A percentile compares a stretch with the other conserved stretches of the same genome.
Conservation (phyloP, 163 green algal species). For the Coccomyxa subellipsoidea region DNA sequence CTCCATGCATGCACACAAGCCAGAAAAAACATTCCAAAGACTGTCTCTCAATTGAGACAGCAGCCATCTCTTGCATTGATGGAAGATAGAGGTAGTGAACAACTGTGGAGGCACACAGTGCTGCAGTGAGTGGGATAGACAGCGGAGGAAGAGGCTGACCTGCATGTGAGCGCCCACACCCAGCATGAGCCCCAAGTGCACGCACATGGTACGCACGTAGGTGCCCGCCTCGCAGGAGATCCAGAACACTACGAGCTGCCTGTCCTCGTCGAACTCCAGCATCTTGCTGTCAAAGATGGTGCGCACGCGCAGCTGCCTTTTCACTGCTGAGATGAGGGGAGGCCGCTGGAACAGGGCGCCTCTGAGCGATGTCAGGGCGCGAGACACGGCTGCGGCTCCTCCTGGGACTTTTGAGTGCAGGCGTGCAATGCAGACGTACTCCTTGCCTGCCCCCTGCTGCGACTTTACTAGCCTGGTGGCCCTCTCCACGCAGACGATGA, state of each 20-base stretch:
- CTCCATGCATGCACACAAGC: no score
- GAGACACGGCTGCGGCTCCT: slow-evolving; percentile 63
- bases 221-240: slow-evolving; percentile 95
- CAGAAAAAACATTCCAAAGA: no score
- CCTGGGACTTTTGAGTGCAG: slow-evolving; percentile 73
- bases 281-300: slow-evolving; percentile 97
- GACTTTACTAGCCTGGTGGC: slow-evolving; percentile 97
- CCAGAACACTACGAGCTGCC: slow-evolving; percentile 97
- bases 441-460: slow-evolving; percentile 97
- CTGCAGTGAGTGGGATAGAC: no score
- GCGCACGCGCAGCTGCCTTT: slow-evolving; percentile 95
- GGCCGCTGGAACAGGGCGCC: slow-evolving; percentile 89
- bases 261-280: slow-evolving; percentile 92
- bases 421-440: slow-evolving; percentile 95
- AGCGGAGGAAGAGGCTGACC: no score
- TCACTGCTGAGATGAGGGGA: slow-evolving; percentile 97
- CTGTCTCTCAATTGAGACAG: no score
- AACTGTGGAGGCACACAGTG: no score
- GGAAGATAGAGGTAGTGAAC: no score
- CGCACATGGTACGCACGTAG: slow-evolving; percentile 96
- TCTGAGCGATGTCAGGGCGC: slow-evolving; percentile 89
- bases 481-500: slow-evolving; percentile 97
- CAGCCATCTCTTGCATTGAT: no score
- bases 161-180: slow-evolving; percentile 95
- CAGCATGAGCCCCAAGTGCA: slow-evolving; percentile 95